phyloP scores from a whole-genome alignment of 192 early-diverging fungal genomes.

The Rhizophlyctis rosea region DNA sequence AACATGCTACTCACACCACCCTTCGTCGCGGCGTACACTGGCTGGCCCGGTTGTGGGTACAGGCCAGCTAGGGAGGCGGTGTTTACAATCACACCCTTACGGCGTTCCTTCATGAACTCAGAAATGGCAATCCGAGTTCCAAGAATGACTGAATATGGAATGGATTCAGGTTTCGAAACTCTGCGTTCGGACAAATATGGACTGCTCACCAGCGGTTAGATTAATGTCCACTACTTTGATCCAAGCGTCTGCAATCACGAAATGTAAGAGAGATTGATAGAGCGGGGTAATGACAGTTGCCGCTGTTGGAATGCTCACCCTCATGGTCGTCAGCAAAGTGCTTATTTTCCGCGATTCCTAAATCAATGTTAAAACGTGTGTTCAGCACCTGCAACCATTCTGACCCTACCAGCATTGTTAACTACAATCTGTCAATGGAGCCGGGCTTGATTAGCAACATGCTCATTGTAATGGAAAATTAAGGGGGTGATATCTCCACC shows the following conservation, averaged over 20 bases:
- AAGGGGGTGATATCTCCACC: no score
- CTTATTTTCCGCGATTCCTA: no score
- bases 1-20: conserved; percentile 51
- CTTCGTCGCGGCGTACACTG: conserved; percentile 76
- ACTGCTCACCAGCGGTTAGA: conserved; percentile 49
- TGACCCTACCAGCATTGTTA: conserved; percentile 48
- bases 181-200: conserved; percentile 4
- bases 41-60: conserved; percentile 43
- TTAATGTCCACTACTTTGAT: conserved; percentile 70
- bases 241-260: conserved; percentile 38
- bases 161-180: neutral
- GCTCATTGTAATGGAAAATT: no score
- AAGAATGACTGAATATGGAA: conserved; percentile 53
- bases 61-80: conserved; percentile 72
- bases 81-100: conserved; percentile 69
- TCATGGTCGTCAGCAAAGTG: no score
- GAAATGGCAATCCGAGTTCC: conserved; percentile 70
- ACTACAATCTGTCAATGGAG: conserved; percentile 30
- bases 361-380: no score
- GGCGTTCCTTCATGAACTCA: conserved; percentile 47
- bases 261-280: no score
- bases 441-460: no score
- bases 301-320: no score
- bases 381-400: conserved; percentile 12
- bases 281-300: no score